phyloP scores from a whole-genome alignment of 2,329 filamentous ascomycete genomes.

The Colletotrichum scovillei region DNA sequence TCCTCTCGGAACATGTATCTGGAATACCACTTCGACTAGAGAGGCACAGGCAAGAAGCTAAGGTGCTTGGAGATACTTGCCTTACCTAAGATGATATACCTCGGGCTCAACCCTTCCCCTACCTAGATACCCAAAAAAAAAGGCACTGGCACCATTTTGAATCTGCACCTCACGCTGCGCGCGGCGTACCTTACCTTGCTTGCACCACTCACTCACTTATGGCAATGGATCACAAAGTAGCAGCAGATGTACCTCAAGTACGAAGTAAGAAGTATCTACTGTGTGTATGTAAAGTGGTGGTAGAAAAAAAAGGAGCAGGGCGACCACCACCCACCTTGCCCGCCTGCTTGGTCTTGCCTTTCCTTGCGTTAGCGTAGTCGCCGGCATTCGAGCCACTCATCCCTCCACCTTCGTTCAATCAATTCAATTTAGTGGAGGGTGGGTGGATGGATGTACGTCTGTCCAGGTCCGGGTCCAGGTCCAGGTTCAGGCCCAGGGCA shows the following conservation, averaged over 20 bases:
- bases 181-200: not conserved
- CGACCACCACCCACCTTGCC: not conserved
- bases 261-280: no score
- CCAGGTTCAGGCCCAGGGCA: conserved; percentile 1
- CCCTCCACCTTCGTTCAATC: not conserved
- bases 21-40: no score
- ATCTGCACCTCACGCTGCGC: not conserved
- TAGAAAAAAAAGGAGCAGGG: not conserved
- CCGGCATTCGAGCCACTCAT: conserved; percentile 4
- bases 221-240: not conserved
- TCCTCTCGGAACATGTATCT: no score
- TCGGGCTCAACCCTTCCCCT: no score
- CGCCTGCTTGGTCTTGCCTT: not conserved
- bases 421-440: not conserved
- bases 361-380: conserved; percentile 1
- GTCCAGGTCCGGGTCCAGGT: not conserved
- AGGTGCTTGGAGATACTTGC: not conserved
- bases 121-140: not conserved
- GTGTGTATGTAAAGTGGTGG: no score
- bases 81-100: not conserved
- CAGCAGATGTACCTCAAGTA: not conserved
- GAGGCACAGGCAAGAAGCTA: not conserved
- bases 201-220: not conserved
- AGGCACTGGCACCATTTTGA: not conserved
- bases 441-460: not conserved